Evolutionary conservation across 1,284 basidiomycete genomes (phyloP).

Genomic region (Cerrena zonata): DNA sequence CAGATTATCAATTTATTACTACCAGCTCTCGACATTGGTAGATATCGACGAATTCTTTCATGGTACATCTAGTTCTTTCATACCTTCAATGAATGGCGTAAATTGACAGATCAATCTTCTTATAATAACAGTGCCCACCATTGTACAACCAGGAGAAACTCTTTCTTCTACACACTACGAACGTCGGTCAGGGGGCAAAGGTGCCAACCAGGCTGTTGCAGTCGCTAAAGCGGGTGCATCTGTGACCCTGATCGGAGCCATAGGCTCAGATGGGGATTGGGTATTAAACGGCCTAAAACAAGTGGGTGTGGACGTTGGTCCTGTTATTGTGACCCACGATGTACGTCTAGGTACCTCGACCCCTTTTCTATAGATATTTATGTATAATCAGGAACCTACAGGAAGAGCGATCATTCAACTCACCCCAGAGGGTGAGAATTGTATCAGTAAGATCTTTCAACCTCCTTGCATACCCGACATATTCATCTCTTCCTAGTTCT

Average conservation of each 20-base stretch:
- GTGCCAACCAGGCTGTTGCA: slow-evolving; percentile 55
- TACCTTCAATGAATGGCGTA: no score
- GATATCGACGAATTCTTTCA: slow-evolving; percentile 57
- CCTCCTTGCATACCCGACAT: not conserved
- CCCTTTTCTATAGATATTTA: not conserved
- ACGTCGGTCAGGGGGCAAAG: slow-evolving; percentile 50
- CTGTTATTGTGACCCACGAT: slow-evolving; percentile 33
- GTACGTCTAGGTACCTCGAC: slow-evolving; percentile 28
- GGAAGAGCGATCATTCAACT: slow-evolving; percentile 57
- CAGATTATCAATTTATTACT: not conserved
- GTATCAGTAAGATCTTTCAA: slow-evolving; percentile 38
- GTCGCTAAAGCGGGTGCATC: slow-evolving; percentile 42
- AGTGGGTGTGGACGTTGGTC: slow-evolving; percentile 34
- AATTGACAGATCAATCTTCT: no score
- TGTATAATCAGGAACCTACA: slow-evolving; percentile 37
- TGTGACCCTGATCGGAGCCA: slow-evolving; percentile 43
- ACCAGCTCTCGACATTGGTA: slow-evolving; percentile 16
- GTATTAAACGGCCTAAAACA: slow-evolving; percentile 34
- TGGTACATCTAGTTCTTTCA: slow-evolving; percentile 38
- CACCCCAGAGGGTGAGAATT: slow-evolving; percentile 49
- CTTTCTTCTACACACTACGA: slow-evolving; percentile 45
- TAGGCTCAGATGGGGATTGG: slow-evolving; percentile 44
- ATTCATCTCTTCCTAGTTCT: slow-evolving; percentile 35
- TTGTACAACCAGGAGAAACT: slow-evolving; percentile 51
- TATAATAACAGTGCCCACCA: slow-evolving; percentile 47